These are phyloP conservation scores for Pseudocohnilembus persalinus DNA, from an alignment of 169 alveolate genomes.

Conservation along the genomic window DNA sequence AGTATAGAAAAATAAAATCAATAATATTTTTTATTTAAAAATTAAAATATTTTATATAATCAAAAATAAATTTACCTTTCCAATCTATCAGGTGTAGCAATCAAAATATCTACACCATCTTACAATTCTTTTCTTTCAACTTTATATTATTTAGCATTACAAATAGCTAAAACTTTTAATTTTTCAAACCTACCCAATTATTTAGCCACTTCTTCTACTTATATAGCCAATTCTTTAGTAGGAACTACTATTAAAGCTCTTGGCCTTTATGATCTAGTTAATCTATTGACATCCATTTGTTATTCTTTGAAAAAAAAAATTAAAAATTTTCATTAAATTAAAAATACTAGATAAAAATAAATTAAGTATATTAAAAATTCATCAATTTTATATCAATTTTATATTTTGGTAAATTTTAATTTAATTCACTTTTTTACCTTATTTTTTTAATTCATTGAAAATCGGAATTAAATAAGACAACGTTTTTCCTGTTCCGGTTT, in stretches of 20 bases:
- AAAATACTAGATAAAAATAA: background rate
- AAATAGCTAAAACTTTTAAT: slow-evolving; percentile 36
- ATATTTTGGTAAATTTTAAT: no score
- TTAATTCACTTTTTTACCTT: slow-evolving; percentile 39
- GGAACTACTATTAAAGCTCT: slow-evolving; percentile 74
- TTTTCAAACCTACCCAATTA: slow-evolving; percentile 60
- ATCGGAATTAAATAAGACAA: slow-evolving; percentile 76
- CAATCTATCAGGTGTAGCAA: slow-evolving; percentile 79
- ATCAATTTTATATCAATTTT: background rate
- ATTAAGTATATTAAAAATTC: background rate
- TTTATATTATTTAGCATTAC: slow-evolving; percentile 39
- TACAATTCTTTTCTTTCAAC: slow-evolving; percentile 33
- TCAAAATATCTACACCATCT: slow-evolving; percentile 75
- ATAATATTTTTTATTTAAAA: no score
- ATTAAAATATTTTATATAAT: no score
- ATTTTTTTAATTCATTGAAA: slow-evolving; percentile 41
- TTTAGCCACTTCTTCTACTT: slow-evolving; percentile 64
- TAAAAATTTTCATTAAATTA: no score
- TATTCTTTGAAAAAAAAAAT: background rate
- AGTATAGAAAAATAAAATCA: no score
- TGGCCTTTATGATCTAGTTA: slow-evolving; percentile 64
- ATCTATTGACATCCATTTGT: slow-evolving; percentile 1
- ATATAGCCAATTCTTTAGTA: slow-evolving; percentile 73
- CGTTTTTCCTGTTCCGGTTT: slow-evolving; percentile 89
- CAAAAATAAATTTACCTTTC: slow-evolving; percentile 3